Evolutionary conservation across 2,329 filamentous ascomycete genomes (phyloP), one percentile per base, ranked within the genome.

Genomic region (Fusarium torulosum): DNA sequence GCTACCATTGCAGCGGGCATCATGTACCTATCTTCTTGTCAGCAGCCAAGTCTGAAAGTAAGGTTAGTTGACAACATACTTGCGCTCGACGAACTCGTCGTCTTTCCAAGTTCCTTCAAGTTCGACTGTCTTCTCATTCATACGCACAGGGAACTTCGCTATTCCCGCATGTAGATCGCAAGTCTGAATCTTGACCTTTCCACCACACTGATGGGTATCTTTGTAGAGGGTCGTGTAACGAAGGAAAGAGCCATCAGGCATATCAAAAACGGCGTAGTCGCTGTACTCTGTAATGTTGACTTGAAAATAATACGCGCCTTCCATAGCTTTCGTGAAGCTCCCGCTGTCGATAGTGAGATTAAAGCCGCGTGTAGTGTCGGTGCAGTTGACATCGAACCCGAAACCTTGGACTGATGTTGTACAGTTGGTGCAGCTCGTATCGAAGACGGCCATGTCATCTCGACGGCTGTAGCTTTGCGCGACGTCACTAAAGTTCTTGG

Each of bases 161-260:
- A 72, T 60, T 1, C 69, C 69, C 4, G 27, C 69, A 14, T 72
- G 64, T 1, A 72, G 25, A 14, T 72, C 69, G 7, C 69, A 72
- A 3, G 60, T 72, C 27, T 64, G 67, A 3, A 70, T 21, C 10
- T 66, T 69, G 0, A 59, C 43, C 15, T 64, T 58, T 6, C 67
- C 69, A 4, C 29, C 29, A 4, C 69, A 72, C 1, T 41, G 13
- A 2, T 7, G 43, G 2, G 52, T 58, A 1, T 72, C 58, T n/a
- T 72, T 72, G 7, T 53, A 70, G 0, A 72, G 61, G 1, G 69
- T 62, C 10, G 60, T 60, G 2, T 66, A 66, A 2, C 53, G 66
- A 1, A 72, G 44, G 20, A 72, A 70, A 1, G 69, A 25, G 0
- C 69, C 69, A 15, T 66, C 42, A 4, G 59, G 25, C 33, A 64